Evolutionary conservation across 768 basidiomycete species (phyloP), one percentile per base, ranked within the genome.

Genomic region (Calocera viscosa): DNA sequence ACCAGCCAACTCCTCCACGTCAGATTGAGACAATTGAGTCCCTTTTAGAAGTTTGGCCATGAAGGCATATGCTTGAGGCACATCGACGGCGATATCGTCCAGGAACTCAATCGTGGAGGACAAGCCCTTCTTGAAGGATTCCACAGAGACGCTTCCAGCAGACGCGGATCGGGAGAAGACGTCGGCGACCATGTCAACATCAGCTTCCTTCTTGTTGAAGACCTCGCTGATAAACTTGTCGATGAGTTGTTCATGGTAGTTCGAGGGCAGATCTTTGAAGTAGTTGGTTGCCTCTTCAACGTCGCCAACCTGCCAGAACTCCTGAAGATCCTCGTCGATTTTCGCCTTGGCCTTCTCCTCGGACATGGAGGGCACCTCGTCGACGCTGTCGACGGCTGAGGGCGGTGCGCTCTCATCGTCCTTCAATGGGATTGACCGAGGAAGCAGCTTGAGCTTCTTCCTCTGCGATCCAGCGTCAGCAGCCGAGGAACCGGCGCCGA

Each of bases 1-100:
- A 32, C 68, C 68, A 19, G 67, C 74, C 24, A 80, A 49, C n/a
- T 41, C 35, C 81, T 72, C 69, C 28, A 75, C 85, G 68, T 84
- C 82, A 69, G 87, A 84, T 49, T 71, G 68, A 22, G 68, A 41
- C 64, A 94, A 76, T 30, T 80, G 81, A 19, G 87, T 83, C 34
- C 85, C 86, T 74, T 83, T 86, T 67, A 95, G 76, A 78, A 95
- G 84, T 68, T 83, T 78, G 14, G 86, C 90, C 74, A 91, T 86
- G 67, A 86, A 83, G 47, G 81, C 75, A 78, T 88, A 87, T 0
- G 93, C 95, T 72, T 87, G 87, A 10, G 95, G 94, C 53, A 89
- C 89, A 74, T 98, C 94, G 71, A 94, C 87, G 33, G 88, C 86
- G 67, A 94, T 83, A 73, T 97, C 94, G 72, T 93, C 91, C 72